A percentile compares a stretch with the other conserved stretches of the same genome.
Conservation (phyloP, 1,284 basidiomycete species). For the Schizophyllum commune region DNA sequence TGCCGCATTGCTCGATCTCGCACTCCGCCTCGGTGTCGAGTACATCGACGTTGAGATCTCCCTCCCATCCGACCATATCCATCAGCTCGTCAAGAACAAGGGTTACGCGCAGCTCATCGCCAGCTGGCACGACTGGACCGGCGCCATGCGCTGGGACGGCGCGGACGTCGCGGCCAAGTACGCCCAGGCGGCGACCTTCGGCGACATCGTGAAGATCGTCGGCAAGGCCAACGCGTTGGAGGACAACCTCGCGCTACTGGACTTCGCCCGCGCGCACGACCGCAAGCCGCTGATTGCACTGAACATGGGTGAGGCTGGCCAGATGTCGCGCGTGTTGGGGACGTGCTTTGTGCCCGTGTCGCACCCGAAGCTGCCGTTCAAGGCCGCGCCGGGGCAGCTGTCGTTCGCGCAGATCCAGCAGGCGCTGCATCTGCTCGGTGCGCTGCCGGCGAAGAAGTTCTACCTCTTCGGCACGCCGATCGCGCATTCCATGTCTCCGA, state of each 20-base stretch:
- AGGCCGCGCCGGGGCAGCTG: slow-evolving; percentile 91
- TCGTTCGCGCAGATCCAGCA: slow-evolving; percentile 82
- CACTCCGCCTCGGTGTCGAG: slow-evolving; percentile 80
- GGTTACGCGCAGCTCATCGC: slow-evolving; percentile 79
- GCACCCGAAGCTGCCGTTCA: slow-evolving; percentile 75
- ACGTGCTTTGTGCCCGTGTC: slow-evolving; percentile 84
- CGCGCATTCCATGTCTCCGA: slow-evolving; percentile 84
- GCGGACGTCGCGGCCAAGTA: slow-evolving; percentile 64
- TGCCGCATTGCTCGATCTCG: slow-evolving; percentile 74
- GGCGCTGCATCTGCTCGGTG: slow-evolving; percentile 76
- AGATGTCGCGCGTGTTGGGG: slow-evolving; percentile 87
- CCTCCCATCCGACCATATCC: slow-evolving; percentile 59
- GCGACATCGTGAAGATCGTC: slow-evolving; percentile 92
- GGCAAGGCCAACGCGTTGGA: slow-evolving; percentile 70
- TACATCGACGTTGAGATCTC: slow-evolving; percentile 91
- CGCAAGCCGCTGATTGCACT: slow-evolving; percentile 85
- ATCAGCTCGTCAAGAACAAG: slow-evolving; percentile 55
- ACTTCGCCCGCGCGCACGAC: slow-evolving; percentile 47
- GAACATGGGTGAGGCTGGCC: slow-evolving; percentile 89
- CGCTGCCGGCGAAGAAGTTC: slow-evolving; percentile 66
- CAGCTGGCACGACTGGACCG: slow-evolving; percentile 93
- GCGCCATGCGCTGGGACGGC: slow-evolving; percentile 78
- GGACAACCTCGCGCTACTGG: slow-evolving; percentile 78
- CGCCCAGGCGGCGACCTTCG: slow-evolving; percentile 53
- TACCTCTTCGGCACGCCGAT: slow-evolving; percentile 91